A percentile compares a stretch with the other conserved stretches of the same genome.
Evolutionary conservation across 176 grass and related monocot genomes (phyloP).

Genomic region (Avena insularis): DNA sequence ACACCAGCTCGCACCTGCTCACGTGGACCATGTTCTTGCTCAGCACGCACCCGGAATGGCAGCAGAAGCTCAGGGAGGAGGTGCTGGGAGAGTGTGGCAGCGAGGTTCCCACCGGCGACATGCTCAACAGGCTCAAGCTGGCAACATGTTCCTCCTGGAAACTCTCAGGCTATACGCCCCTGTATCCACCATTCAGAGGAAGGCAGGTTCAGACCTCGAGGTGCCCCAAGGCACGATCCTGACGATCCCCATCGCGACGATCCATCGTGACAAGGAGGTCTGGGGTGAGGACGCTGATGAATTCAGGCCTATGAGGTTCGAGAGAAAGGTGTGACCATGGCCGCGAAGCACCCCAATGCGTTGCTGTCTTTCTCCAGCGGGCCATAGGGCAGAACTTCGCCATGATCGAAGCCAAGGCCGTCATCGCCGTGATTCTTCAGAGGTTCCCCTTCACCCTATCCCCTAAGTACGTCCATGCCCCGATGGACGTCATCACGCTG

Average conservation of each 20-base stretch:
- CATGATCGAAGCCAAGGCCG: slow-evolving; percentile 52
- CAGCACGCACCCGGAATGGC: slow-evolving; percentile 59
- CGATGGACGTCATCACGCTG: slow-evolving; percentile 23
- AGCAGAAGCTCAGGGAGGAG: slow-evolving; percentile 54
- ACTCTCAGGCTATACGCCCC: slow-evolving; percentile 41
- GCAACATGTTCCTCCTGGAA: slow-evolving; percentile 49
- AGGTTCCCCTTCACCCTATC: slow-evolving; percentile 50
- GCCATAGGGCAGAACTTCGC: slow-evolving; percentile 64
- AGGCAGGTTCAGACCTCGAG: background rate
- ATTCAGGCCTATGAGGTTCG: slow-evolving; percentile 58
- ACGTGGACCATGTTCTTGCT: slow-evolving; percentile 60
- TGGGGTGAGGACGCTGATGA: slow-evolving; percentile 55
- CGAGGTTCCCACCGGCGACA: slow-evolving; percentile 28
- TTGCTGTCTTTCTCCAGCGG: slow-evolving; percentile 51
- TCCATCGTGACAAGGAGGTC: slow-evolving; percentile 46
- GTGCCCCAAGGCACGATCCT: slow-evolving; percentile 14
- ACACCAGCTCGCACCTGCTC: slow-evolving; percentile 57
- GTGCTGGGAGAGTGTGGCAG: slow-evolving; percentile 39
- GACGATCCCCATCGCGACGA: slow-evolving; percentile 35
- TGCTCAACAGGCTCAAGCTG: slow-evolving; percentile 36
- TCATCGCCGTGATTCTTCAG: slow-evolving; percentile 52
- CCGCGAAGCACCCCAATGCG: slow-evolving; percentile 46
- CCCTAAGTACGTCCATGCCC: slow-evolving; percentile 44
- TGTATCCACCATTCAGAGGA: background rate
- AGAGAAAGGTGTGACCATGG: slow-evolving; percentile 46